Evolutionary conservation across 805 yeast species (phyloP).

Genomic region (Barnettozyma pratensis): DNA sequence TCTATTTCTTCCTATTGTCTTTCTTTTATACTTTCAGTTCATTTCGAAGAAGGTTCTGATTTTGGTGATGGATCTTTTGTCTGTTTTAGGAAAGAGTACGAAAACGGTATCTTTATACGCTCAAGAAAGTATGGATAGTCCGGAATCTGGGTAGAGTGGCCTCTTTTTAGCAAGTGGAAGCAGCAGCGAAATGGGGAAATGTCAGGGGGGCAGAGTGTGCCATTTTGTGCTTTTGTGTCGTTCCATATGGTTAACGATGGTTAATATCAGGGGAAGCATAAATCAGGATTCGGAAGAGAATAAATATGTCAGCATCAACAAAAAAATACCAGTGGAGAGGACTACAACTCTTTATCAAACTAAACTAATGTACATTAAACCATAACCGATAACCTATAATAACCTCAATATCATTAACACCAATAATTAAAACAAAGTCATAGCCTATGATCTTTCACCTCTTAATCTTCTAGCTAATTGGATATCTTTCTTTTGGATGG

Average conservation of each 20-base stretch:
- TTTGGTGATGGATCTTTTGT: slow-evolving; percentile 1
- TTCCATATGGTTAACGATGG: too few relatives aligned
- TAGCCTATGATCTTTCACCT: slow-evolving; percentile 81
- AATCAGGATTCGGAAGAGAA: too few relatives aligned
- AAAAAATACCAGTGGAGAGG: not conserved
- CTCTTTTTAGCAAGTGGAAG: too few relatives aligned
- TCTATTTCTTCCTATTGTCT: not conserved
- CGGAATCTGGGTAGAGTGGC: not conserved
- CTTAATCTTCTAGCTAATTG: slow-evolving; percentile 97
- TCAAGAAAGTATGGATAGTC: not conserved
- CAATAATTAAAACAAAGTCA: not conserved
- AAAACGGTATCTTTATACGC: not conserved
- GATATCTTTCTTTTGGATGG: slow-evolving; percentile 97
- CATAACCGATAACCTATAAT: slow-evolving; percentile 8
- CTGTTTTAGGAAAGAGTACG: not conserved
- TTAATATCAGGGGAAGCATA: too few relatives aligned
- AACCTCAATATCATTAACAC: slow-evolving; percentile 1
- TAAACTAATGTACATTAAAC: slow-evolving; percentile 8
- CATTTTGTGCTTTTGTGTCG: too few relatives aligned
- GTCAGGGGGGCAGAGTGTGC: too few relatives aligned
- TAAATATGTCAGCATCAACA: too few relatives aligned
- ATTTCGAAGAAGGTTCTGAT: not conserved
- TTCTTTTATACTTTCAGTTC: not conserved
- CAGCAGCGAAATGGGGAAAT: too few relatives aligned
- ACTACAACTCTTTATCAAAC: not conserved